Base-by-base conservation (phyloP, 306 rosid species). In the Oxytropis ochrocephala region DNA sequence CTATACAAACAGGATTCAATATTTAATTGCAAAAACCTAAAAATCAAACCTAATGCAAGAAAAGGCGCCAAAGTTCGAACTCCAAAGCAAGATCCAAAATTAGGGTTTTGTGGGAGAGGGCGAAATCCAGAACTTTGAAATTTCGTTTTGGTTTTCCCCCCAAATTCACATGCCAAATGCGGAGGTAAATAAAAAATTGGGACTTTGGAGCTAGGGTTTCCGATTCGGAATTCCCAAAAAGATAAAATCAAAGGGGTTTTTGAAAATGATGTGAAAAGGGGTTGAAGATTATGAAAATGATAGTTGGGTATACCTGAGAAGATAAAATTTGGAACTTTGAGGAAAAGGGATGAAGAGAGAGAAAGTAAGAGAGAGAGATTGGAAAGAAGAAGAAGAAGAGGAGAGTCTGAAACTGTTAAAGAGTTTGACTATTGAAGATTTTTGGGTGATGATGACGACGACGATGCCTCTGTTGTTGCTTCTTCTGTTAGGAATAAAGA, bases 341-440 rank as follows among this genome's bases (percentile, higher is more conserved):
- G 38, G 1, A 5, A 41, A 46, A 63, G 74, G 65, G 67, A 42
- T 55, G 49, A 59, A 43, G 78, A 69, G 14, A 65, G 67, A 75
- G 67, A 54, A 36, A 32, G 36, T 32, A 24, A 67, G 3, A 67
- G 3, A n/a, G n/a, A 33, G 18, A 12, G 4, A 58, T 39, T 42
- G 29, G 5, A 42, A 41, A 70, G 64, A 33, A 33, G 38, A 49
- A 49, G 74, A 64, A 59, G 68, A 84, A 58, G 70, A 77, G n/a
- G n/a, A 6, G 59, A 81, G 83, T 84, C 39, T 82, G 62, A 78
- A 67, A 74, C 35, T 55, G 67, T 64, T 59, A 58, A 77, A 63
- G 75, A 47, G 38, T 90, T 92, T 89, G 92, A 89, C 92, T 86
- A 82, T 75, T 54, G 42, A 81, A 70, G 64, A 56, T 73, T 59